A percentile compares a stretch with the other conserved stretches of the same genome.
Conservation (phyloP, 129 eudicot species). For the Dittrichia graveolens region DNA sequence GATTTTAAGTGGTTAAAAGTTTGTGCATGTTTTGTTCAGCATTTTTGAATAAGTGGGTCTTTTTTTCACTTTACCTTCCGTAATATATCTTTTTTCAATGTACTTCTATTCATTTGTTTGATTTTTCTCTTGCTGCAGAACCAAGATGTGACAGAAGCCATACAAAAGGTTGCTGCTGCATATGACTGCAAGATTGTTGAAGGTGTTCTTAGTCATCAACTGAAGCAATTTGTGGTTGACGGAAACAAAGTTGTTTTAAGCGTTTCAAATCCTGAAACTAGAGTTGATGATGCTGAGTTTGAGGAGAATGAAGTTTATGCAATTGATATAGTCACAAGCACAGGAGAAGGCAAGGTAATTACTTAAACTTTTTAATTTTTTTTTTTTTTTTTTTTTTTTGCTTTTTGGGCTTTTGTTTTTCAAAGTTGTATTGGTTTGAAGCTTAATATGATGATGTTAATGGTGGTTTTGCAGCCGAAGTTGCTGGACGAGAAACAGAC, state of each 20-base stretch:
- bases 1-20: too few relatives aligned
- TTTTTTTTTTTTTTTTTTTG: neutral
- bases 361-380: neutral
- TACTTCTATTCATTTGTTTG: neutral
- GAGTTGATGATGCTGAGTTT: constrained; percentile 93
- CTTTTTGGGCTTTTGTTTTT: neutral
- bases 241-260: constrained; percentile 87
- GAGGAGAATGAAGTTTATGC: constrained; percentile 92
- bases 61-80: too few relatives aligned
- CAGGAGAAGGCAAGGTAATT: constrained; percentile 85
- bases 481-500: constrained; percentile 94
- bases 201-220: constrained; percentile 90
- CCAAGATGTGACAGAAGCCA: constrained; percentile 82
- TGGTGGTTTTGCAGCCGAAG: constrained; percentile 62
- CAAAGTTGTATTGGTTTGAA: too few relatives aligned
- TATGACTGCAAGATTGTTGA: constrained; percentile 88
- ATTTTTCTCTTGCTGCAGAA: constrained; percentile 39
- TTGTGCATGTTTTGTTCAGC: too few relatives aligned
- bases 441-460: neutral
- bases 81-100: too few relatives aligned
- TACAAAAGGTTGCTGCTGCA: constrained; percentile 89
- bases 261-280: constrained; percentile 66
- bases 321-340: constrained; percentile 76
- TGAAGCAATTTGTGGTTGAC: constrained; percentile 83
- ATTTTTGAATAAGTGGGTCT: too few relatives aligned